phyloP scores from a whole-genome alignment of 306 rosid genomes.

The Rosa multiflora region DNA sequence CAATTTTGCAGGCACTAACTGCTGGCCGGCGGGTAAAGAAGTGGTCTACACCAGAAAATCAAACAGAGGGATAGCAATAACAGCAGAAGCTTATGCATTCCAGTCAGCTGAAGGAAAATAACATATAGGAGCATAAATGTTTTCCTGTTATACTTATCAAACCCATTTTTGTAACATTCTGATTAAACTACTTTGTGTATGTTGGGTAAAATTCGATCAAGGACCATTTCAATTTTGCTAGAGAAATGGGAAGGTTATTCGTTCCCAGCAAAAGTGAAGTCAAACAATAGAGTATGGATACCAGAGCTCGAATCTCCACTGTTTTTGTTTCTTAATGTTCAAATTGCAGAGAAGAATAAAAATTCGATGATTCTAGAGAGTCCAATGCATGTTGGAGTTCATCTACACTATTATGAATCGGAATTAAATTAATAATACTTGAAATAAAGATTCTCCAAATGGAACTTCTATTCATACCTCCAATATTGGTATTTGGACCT shows the following conservation, averaged over 20 bases:
- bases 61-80: neutral
- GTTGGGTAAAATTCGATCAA: neutral
- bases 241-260: neutral
- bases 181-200: neutral
- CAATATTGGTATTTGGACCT: too few relatives aligned
- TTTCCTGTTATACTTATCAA: neutral
- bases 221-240: neutral
- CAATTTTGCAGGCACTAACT: slow-evolving; percentile 41
- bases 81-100: neutral
- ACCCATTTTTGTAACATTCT: neutral
- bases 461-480: too few relatives aligned
- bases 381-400: too few relatives aligned
- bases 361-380: too few relatives aligned
- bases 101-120: neutral
- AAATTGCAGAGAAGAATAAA: neutral
- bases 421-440: too few relatives aligned
- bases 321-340: neutral
- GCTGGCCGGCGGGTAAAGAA: slow-evolving; percentile 40
- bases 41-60: slow-evolving; percentile 32
- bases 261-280: neutral
- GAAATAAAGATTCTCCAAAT: too few relatives aligned
- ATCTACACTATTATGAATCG: too few relatives aligned
- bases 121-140: neutral
- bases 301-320: neutral
- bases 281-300: neutral